Evolutionary conservation across 2,329 filamentous ascomycete species (phyloP).

Genomic region (Pezicula neosporulosa): DNA sequence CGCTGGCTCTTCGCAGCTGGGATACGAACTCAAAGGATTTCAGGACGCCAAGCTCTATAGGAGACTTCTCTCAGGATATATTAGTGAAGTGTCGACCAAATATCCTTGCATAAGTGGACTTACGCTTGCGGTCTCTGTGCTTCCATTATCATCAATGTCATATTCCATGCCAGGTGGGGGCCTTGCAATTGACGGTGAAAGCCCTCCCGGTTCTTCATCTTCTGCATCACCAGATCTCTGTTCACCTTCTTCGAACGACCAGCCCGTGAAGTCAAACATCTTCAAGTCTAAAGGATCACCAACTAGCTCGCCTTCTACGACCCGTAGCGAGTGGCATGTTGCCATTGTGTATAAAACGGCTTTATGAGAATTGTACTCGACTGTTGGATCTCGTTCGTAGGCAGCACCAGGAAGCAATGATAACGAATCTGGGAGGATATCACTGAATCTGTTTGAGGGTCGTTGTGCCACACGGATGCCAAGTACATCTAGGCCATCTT

Average conservation of each 20-base stretch:
- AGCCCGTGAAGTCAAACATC: constrained; percentile 96
- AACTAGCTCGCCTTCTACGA: constrained; percentile 83
- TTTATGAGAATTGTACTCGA: constrained; percentile 58
- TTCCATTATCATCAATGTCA: constrained; percentile 46
- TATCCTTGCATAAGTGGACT: constrained; percentile 6
- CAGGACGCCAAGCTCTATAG: constrained; percentile 84
- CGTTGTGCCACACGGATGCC: constrained; percentile 77
- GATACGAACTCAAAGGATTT: constrained; percentile 95
- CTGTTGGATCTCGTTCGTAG: constrained; percentile 54
- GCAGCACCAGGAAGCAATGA: constrained; percentile 50
- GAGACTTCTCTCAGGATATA: constrained; percentile 33
- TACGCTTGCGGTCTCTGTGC: constrained; percentile 22
- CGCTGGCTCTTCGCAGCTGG: constrained; percentile 85
- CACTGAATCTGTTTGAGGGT: constrained; percentile 62
- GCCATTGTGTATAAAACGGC: constrained; percentile 92
- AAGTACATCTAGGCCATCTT: constrained; percentile 91
- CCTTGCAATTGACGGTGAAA: constrained; percentile 84
- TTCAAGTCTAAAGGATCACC: constrained; percentile 95
- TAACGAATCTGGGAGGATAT: constrained; percentile 65
- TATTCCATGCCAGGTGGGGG: constrained; percentile 65
- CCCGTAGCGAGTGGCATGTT: constrained; percentile 87
- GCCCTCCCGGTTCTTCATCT: constrained; percentile 70
- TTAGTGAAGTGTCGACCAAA: constrained; percentile 4
- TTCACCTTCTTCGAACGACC: constrained; percentile 87
- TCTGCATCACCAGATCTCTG: constrained; percentile 61